These are phyloP conservation scores for Tetrastigma voinierianum DNA, from an alignment of 164 flowering plant species.

Conservation along the genomic window DNA sequence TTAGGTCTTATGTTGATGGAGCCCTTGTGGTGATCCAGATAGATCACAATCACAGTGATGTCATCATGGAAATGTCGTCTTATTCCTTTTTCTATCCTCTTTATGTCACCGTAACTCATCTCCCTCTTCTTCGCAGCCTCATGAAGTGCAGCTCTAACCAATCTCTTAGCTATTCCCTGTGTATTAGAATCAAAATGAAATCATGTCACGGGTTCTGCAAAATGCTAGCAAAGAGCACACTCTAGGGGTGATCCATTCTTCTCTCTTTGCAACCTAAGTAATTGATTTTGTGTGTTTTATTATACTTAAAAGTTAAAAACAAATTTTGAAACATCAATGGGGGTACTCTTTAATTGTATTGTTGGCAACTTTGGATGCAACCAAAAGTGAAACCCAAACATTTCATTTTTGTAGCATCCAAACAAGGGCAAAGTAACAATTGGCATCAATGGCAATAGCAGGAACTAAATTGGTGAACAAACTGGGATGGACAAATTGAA, in stretches of 20 bases:
- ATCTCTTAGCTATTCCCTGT: conserved; percentile 72
- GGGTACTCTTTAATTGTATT: no score
- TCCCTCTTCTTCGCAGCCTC: conserved; percentile 65
- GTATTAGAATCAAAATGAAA: neutral
- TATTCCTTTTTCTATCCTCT: conserved; percentile 52
- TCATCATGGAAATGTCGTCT: conserved; percentile 68
- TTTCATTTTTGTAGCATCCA: neutral
- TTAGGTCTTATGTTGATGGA: conserved; percentile 15
- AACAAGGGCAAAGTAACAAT: neutral
- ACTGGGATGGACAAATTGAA: neutral
- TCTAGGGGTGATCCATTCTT: no score
- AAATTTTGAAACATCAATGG: no score
- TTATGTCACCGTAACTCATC: conserved; percentile 51
- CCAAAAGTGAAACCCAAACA: neutral
- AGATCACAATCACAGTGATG: conserved; percentile 60
- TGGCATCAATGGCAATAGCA: neutral
- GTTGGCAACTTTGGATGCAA: no score
- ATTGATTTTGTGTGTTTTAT: no score
- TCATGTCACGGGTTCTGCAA: neutral
- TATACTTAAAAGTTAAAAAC: no score
- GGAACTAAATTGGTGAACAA: neutral
- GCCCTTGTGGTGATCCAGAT: conserved; percentile 46
- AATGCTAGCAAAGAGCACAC: neutral
- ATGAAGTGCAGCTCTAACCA: conserved; percentile 56
- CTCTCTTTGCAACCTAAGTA: no score